phyloP scores from a whole-genome alignment of 1,139 yeast species.

The Taphrina pruni region DNA sequence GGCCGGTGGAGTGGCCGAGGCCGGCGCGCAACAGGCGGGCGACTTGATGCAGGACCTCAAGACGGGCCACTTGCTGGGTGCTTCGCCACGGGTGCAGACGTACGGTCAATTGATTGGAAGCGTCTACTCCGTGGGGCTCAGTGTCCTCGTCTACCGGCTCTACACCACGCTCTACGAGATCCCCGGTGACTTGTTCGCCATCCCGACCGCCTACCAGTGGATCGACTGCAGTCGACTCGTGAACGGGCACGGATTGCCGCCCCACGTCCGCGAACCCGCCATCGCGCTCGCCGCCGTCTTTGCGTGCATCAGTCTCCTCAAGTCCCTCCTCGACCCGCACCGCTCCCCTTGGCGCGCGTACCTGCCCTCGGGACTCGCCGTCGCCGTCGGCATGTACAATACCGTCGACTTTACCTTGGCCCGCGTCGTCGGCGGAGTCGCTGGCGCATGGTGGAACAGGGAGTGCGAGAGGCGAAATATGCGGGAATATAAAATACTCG shows the following conservation, averaged over 20 bases:
- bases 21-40: slow-evolving; percentile 99
- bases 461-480: slow-evolving; percentile 53
- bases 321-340: slow-evolving; percentile 48
- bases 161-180: slow-evolving; percentile 82
- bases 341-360: slow-evolving; percentile 56
- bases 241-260: slow-evolving; percentile 89
- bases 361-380: slow-evolving; percentile 94
- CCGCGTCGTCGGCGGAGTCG: slow-evolving; percentile 85
- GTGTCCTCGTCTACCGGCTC: slow-evolving; percentile 79
- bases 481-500: slow-evolving; percentile 12
- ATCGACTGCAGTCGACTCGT: slow-evolving; percentile 92
- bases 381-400: slow-evolving; percentile 94
- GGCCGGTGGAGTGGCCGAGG: slow-evolving; percentile 97
- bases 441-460: slow-evolving; percentile 58
- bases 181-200: slow-evolving; percentile 78
- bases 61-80: slow-evolving; percentile 90
- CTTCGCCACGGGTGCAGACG: slow-evolving; percentile 91
- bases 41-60: slow-evolving; percentile 89
- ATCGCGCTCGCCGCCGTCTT: slow-evolving; percentile 70
- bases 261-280: slow-evolving; percentile 71
- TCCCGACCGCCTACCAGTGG: slow-evolving; percentile 97
- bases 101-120: slow-evolving; percentile 89
- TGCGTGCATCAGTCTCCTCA: slow-evolving; percentile 66
- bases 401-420: slow-evolving; percentile 93
- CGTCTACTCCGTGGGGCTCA: slow-evolving; percentile 75